Percentiles rank a stretch among this genome's conserved stretches.
Conservation (phyloP, 306 rosid species). For the Mucuna pruriens region DNA sequence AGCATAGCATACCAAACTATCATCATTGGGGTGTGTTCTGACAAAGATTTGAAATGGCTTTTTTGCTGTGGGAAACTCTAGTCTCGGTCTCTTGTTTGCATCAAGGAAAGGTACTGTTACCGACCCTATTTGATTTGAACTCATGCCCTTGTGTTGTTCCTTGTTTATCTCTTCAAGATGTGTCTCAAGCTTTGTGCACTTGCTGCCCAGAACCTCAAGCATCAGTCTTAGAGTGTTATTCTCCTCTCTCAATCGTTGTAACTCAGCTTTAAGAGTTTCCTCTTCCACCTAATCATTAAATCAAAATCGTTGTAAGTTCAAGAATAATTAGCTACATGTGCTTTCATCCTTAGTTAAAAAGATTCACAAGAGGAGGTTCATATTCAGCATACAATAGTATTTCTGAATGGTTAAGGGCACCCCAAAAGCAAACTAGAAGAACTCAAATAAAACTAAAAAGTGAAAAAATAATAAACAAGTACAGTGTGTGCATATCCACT, state of each 20-base stretch:
- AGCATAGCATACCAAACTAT: slow-evolving; percentile 52
- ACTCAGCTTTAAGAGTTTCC: slow-evolving; percentile 40
- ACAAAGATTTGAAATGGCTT: slow-evolving; percentile 52
- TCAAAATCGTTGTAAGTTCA: neutral
- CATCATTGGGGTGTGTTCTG: slow-evolving; percentile 59
- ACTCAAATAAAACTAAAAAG: neutral
- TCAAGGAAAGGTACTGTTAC: slow-evolving; percentile 6
- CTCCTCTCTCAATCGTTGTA: slow-evolving; percentile 57
- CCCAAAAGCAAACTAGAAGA: neutral
- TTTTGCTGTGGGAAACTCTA: slow-evolving; percentile 45
- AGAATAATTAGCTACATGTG: neutral
- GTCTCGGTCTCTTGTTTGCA: slow-evolving; percentile 52
- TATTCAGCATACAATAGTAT: neutral
- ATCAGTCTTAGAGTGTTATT: slow-evolving; percentile 55
- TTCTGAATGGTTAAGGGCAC: neutral
- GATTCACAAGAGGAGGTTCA: neutral
- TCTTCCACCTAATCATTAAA: slow-evolving; percentile 48
- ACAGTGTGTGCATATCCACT: neutral
- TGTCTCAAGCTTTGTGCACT: slow-evolving; percentile 51
- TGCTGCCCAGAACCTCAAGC: slow-evolving; percentile 55
- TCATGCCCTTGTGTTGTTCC: neutral
- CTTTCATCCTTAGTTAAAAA: neutral
- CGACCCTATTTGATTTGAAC: slow-evolving; percentile 28
- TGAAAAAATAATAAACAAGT: neutral
- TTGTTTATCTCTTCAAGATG: slow-evolving; percentile 43